A percentile compares a stretch with the other conserved stretches of the same genome.
Evolutionary conservation across 169 alveolate species (phyloP).

Genomic region (Plasmodium inui): DNA sequence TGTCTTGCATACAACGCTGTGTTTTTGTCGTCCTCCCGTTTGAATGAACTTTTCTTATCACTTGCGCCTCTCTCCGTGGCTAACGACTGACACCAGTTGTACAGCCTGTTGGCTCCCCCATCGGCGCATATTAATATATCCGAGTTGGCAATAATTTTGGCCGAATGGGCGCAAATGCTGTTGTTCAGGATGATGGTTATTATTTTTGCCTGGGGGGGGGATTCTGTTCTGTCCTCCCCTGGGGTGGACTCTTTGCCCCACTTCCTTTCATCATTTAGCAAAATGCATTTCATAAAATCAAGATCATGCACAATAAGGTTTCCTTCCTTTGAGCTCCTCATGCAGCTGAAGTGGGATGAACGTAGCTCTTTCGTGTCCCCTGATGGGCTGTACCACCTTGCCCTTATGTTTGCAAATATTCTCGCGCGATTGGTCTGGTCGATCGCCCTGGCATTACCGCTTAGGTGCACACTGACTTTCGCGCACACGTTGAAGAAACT

Average conservation of each 20-base stretch:
- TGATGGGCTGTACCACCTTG: not conserved
- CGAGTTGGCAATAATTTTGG: conserved; percentile 38
- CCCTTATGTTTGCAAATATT: not conserved
- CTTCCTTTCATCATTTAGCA: conserved; percentile 28
- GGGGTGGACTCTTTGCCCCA: not conserved
- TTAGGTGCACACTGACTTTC: not conserved
- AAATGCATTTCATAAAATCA: conserved; percentile 67
- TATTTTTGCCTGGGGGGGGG: not conserved
- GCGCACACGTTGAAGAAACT: conserved; percentile 1
- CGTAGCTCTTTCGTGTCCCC: not conserved
- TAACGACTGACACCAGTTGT: conserved; percentile 10
- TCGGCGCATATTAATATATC: conserved; percentile 72
- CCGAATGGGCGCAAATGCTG: conserved; percentile 2
- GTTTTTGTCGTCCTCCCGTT: not conserved
- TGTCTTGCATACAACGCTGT: not conserved
- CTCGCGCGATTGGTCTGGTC: not conserved
- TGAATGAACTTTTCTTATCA: not conserved
- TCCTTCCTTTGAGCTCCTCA: not conserved
- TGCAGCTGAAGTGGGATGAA: not conserved
- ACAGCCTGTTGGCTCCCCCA: conserved; percentile 73
- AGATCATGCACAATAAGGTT: conserved; percentile 22
- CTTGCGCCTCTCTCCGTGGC: not conserved
- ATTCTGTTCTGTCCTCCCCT: not conserved
- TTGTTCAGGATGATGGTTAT: conserved; percentile 64
- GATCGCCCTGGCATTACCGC: not conserved